Base-by-base conservation (phyloP, 148 eudicot genomes). In the Rhododendron molle region DNA sequence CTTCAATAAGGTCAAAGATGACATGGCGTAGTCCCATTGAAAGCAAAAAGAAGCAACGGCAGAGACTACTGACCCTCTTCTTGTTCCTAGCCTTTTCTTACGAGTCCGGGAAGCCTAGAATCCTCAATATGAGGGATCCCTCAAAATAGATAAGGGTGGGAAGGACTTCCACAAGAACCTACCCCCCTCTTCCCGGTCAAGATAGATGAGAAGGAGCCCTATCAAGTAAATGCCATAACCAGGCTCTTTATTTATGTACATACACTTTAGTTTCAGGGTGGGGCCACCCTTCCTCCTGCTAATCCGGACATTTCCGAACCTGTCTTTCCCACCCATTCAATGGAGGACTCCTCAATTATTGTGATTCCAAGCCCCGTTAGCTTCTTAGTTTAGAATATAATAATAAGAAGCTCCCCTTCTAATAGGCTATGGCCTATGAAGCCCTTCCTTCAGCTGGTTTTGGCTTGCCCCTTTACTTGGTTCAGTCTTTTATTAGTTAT, bases 171-270 rank as follows among this genome's bases (percentile, higher is more conserved):
- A 12, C 84, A 82, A 82, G 84, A 82, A 60, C 20, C 84, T 82
- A n/a, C 34, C 84, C 76, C 74, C 38, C 58, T 82, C 84, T 82
- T 82, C 84, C 21, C 10, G 50, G 84, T 82, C 84, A 65, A 82
- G 84, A 82, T 82, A 46, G 52, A 60, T 82, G 76, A 77, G 84
- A 65, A 65, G 76, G 84, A 81, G 73, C 73, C 73, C 73, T 67
- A 67, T 67, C 73, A 26, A 46, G 54, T 78, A 26, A 28, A n/a
- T 15, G 73, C 15, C 73, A 67, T 2, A 58, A 58, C 65, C 65
- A 60, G 69, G 12, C 69, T 60, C 11, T 40, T 40, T 23, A 0
- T 60, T 7, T 60, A 60, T 60, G 67, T 20, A 7, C 9, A 6
- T 58, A 21, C 67, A 60, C 67, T 20, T 20, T 60, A 62, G 71